Percentiles rank a stretch among this genome's conserved stretches.
phyloP scores from a whole-genome alignment of 768 basidiomycete species.

The Suillus fuscotomentosus region DNA sequence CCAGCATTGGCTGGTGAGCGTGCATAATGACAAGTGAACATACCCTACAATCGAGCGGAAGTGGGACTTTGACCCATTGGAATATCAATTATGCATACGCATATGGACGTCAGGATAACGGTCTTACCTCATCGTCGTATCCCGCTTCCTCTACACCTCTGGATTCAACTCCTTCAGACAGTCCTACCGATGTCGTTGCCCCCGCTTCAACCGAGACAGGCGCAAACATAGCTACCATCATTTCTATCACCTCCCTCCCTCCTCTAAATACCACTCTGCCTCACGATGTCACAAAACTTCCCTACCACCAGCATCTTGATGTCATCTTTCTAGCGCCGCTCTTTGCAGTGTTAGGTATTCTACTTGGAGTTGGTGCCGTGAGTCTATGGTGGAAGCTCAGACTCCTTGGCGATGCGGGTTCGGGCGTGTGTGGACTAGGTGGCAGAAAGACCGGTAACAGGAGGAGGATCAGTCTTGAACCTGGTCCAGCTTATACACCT shows the following conservation, averaged over 20 bases:
- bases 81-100: conserved; percentile 11
- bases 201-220: conserved; percentile 11
- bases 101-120: neutral
- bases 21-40: conserved; percentile 16
- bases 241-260: conserved; percentile 35
- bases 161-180: neutral
- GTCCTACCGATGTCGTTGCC: neutral
- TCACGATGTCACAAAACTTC: conserved; percentile 17
- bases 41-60: neutral
- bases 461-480: conserved; percentile 14
- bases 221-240: conserved; percentile 16
- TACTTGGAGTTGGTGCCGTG: conserved; percentile 18
- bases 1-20: conserved; percentile 8
- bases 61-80: conserved; percentile 11
- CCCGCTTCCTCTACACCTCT: neutral
- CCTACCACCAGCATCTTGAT: conserved; percentile 21
- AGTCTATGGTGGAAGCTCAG: conserved; percentile 15
- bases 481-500: conserved; percentile 26
- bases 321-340: conserved; percentile 27
- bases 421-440: neutral
- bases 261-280: conserved; percentile 17
- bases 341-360: conserved; percentile 24
- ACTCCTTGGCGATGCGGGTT: neutral
- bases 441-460: neutral
- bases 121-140: neutral